Evolutionary conservation across 2,329 filamentous ascomycete genomes (phyloP), one percentile per base, ranked within the genome.

Genomic region (Aspergillus pseudonomiae): DNA sequence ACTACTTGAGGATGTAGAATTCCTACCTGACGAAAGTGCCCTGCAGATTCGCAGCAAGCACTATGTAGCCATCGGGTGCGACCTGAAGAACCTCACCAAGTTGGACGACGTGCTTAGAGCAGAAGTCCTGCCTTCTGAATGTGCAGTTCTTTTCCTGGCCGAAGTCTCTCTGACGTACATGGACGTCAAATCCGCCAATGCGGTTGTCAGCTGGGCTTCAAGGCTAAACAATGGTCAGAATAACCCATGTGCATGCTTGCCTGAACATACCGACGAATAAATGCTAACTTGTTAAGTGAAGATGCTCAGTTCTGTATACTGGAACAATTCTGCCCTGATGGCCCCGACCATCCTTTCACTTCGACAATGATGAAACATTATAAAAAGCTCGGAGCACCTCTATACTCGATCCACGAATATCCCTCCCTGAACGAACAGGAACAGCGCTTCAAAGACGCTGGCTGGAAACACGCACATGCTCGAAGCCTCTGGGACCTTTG

Each of bases 91-190:
- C 59, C 81, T 93, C 6, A 73, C 81, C 26, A 82, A 80, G 19
- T 81, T 97, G 11, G 82, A 89, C 62, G 73, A 80, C 6, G 82
- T 87, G 4, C 78, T 97, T 28, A 83, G 83, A 21, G 78, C 78
- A 12, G 82, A 90, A 52, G 74, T 92, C 2, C 81, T 89, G 45
- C 74, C 89, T 19, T 74, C 83, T 1, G 80, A 86, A 9, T 88
- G 86, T 63, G 82, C 85, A 3, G 85, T 97, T 2, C 81, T 97
- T 28, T 96, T 95, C 71, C 85, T 93, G 30, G 93, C 93, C 0
- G 94, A 98, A 78, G 93, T 97, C 16, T 96, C 93, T 4, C 87
- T 96, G 46, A 95, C 93, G 0, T 96, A 96, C 71, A 96, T 97
- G 92, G 88, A 93, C 61, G 86, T 88, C 2, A 76, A 85, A 26